These are phyloP conservation scores for Nitzschia putrida DNA, from an alignment of 108 stramenopile genomes.

Conservation along the genomic window DNA sequence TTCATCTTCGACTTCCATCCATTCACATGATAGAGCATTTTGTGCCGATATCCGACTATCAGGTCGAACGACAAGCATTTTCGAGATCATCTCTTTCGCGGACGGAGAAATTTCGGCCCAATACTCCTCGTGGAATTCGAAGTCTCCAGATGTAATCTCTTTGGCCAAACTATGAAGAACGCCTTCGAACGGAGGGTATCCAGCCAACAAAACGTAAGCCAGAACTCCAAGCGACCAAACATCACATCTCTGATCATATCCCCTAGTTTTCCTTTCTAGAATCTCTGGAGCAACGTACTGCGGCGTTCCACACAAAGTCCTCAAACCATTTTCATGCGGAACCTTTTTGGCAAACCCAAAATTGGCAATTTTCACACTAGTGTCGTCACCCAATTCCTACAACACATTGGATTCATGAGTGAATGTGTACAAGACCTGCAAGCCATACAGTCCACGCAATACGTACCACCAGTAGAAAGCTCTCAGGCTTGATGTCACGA, in stretches of 20 bases:
- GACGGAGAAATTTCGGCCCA: slow-evolving; percentile 74
- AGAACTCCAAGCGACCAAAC: slow-evolving; percentile 97
- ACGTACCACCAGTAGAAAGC: slow-evolving; percentile 63
- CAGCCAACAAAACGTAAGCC: slow-evolving; percentile 89
- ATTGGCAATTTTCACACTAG: slow-evolving; percentile 70
- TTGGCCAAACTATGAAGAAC: slow-evolving; percentile 55
- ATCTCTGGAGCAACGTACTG: slow-evolving; percentile 75
- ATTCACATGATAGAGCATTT: slow-evolving; percentile 46
- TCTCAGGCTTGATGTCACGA: slow-evolving; percentile 92
- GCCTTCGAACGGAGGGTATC: slow-evolving; percentile 91
- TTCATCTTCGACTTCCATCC: slow-evolving; percentile 64
- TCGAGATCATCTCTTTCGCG: slow-evolving; percentile 81
- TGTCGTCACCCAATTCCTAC: slow-evolving; percentile 28
- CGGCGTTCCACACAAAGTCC: slow-evolving; percentile 75
- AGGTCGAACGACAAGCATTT: slow-evolving; percentile 61
- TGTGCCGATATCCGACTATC: slow-evolving; percentile 46
- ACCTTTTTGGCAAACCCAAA: slow-evolving; percentile 96
- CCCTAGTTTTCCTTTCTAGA: slow-evolving; percentile 40
- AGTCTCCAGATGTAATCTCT: slow-evolving; percentile 54
- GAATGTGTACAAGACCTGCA: too few species aligned
- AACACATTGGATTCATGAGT: too few species aligned
- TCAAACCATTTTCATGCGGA: slow-evolving; percentile 60
- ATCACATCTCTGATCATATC: slow-evolving; percentile 73
- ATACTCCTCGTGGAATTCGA: slow-evolving; percentile 72
- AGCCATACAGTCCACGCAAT: slow-evolving; percentile 45